Percentiles rank a stretch among this genome's conserved stretches.
These are phyloP conservation scores for Tetrahymena thermophila DNA, from an alignment of 73 alveolate species.

Conservation along the genomic window DNA sequence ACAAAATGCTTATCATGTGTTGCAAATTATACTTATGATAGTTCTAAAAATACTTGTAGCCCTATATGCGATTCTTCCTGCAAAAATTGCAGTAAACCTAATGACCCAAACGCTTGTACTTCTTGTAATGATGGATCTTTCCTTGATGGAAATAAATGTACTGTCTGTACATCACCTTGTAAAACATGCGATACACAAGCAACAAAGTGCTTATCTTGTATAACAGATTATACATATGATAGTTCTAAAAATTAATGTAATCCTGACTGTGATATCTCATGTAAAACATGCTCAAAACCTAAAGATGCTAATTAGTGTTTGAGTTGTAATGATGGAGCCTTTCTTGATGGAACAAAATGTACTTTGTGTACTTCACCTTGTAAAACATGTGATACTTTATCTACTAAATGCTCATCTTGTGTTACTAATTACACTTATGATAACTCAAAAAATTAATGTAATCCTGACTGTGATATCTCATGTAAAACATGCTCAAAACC, in stretches of 20 bases:
- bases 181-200: neutral
- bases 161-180: neutral
- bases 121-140: neutral
- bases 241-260: neutral
- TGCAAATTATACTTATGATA: neutral
- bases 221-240: neutral
- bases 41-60: neutral
- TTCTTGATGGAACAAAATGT: neutral
- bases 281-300: neutral
- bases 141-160: neutral
- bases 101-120: neutral
- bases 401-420: neutral
- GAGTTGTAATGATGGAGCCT: neutral
- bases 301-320: neutral
- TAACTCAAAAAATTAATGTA: neutral
- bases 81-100: neutral
- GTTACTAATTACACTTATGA: neutral
- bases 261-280: neutral
- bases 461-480: neutral
- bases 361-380: neutral
- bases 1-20: neutral
- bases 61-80: neutral
- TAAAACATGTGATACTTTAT: neutral
- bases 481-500: neutral
- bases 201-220: neutral